These are phyloP conservation scores for Volvariella volvacea DNA, from an alignment of 1,284 basidiomycete genomes.

Conservation along the genomic window DNA sequence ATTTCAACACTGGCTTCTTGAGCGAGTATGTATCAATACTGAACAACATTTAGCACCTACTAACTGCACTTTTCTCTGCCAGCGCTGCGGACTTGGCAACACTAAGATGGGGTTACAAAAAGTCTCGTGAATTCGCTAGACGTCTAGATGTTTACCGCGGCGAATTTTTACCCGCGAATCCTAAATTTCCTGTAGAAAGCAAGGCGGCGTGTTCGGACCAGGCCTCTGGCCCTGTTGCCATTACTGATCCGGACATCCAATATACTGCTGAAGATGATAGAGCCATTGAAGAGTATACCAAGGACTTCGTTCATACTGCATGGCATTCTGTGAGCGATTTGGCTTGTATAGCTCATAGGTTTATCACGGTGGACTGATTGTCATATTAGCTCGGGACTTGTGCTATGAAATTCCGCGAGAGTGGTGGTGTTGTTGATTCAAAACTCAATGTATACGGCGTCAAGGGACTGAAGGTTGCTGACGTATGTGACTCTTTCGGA, in stretches of 20 bases:
- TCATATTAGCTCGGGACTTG: constrained; percentile 50
- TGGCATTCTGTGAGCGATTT: constrained; percentile 48
- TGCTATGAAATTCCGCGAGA: constrained; percentile 53
- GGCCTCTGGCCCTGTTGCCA: constrained; percentile 27
- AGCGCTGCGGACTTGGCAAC: constrained; percentile 49
- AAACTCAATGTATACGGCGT: constrained; percentile 60
- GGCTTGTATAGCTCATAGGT: not conserved
- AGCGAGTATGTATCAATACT: constrained; percentile 16
- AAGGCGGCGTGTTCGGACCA: constrained; percentile 28
- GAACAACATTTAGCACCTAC: not conserved
- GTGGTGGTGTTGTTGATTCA: constrained; percentile 56
- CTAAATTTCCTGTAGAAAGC: constrained; percentile 40
- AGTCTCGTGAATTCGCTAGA: constrained; percentile 47
- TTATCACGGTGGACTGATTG: constrained; percentile 3
- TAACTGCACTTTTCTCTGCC: not conserved
- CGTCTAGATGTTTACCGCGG: constrained; percentile 53
- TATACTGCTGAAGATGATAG: constrained; percentile 54
- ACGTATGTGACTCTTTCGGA: constrained; percentile 12
- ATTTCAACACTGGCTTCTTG: constrained; percentile 33
- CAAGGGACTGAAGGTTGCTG: constrained; percentile 49
- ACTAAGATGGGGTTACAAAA: constrained; percentile 53
- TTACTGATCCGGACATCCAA: constrained; percentile 37
- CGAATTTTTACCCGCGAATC: constrained; percentile 39
- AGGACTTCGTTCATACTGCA: constrained; percentile 27
- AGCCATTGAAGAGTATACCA: constrained; percentile 37